phyloP scores from a whole-genome alignment of 192 early-diverging fungal genomes.

The Podila epicladia region DNA sequence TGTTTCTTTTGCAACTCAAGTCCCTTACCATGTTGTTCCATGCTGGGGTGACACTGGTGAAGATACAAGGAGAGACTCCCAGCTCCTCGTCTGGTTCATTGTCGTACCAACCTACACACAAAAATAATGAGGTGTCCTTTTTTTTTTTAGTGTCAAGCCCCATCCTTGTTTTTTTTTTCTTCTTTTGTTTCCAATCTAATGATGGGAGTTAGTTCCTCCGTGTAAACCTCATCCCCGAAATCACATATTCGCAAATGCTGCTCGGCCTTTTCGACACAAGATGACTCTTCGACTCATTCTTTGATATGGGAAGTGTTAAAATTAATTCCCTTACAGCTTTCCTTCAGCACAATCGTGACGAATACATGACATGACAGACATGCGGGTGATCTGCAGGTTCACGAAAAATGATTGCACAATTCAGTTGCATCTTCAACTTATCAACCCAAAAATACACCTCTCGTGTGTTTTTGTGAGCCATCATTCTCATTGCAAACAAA shows the following conservation, averaged over 20 bases:
- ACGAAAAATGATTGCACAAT: too few species aligned
- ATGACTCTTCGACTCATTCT: not conserved
- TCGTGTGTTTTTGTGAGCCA: too few species aligned
- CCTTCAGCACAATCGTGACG: too few species aligned
- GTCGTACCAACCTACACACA: constrained; percentile 69
- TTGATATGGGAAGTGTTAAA: not conserved
- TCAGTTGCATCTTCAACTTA: too few species aligned
- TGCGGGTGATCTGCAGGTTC: too few species aligned
- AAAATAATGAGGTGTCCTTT: not conserved
- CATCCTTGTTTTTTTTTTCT: not conserved
- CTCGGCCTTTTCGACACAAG: not conserved
- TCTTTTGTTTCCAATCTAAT: constrained; percentile 7
- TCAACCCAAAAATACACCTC: too few species aligned
- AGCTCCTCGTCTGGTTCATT: constrained; percentile 55
- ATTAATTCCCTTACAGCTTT: too few species aligned
- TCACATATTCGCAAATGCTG: not conserved
- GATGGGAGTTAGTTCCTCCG: not conserved
- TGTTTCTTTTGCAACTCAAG: not conserved
- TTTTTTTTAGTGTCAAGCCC: not conserved
- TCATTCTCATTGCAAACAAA: too few species aligned
- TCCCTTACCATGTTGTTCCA: constrained; percentile 73
- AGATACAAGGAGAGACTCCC: constrained; percentile 70
- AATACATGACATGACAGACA: too few species aligned
- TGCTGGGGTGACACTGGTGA: constrained; percentile 82
- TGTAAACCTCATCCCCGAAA: not conserved